phyloP scores from a whole-genome alignment of 805 yeast genomes.

The Starmerella apicola region DNA sequence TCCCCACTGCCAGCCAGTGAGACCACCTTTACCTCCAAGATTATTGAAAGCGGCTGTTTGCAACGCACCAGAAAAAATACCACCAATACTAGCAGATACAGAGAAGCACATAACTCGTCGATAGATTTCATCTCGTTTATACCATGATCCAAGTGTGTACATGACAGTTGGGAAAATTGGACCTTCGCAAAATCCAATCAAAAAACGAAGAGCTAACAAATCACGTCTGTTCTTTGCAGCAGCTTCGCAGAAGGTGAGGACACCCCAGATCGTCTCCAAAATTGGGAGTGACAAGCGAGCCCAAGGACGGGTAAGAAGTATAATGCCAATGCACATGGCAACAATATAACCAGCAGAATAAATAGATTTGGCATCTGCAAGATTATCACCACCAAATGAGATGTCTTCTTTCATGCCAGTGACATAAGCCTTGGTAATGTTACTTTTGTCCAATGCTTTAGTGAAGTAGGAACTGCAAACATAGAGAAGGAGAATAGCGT shows the following conservation, averaged over 20 bases:
- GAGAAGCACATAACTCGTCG: conserved; percentile 34
- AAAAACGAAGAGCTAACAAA: conserved; percentile 33
- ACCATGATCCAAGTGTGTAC: conserved; percentile 37
- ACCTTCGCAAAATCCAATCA: conserved; percentile 36
- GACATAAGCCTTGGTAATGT: conserved; percentile 41
- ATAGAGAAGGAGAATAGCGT: conserved; percentile 25
- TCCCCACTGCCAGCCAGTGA: conserved; percentile 54
- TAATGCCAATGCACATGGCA: conserved; percentile 33
- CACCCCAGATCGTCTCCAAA: conserved; percentile 30
- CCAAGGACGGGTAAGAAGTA: conserved; percentile 27
- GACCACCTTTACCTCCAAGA: conserved; percentile 33
- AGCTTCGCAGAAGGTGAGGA: conserved; percentile 28
- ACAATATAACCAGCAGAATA: conserved; percentile 36
- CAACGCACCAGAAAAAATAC: conserved; percentile 35
- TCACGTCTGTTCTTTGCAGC: conserved; percentile 26
- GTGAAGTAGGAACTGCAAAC: conserved; percentile 32
- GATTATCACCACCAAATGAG: conserved; percentile 33
- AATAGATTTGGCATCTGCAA: conserved; percentile 35
- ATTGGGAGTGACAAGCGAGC: conserved; percentile 29
- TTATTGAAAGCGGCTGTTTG: conserved; percentile 34
- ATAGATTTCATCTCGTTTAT: conserved; percentile 33
- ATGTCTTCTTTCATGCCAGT: conserved; percentile 45
- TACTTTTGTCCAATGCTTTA: conserved; percentile 41
- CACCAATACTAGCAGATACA: conserved; percentile 32
- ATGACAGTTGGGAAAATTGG: conserved; percentile 34